These are phyloP conservation scores for Candida sanyaensis DNA, from an alignment of 1,139 yeast genomes.

Conservation along the genomic window DNA sequence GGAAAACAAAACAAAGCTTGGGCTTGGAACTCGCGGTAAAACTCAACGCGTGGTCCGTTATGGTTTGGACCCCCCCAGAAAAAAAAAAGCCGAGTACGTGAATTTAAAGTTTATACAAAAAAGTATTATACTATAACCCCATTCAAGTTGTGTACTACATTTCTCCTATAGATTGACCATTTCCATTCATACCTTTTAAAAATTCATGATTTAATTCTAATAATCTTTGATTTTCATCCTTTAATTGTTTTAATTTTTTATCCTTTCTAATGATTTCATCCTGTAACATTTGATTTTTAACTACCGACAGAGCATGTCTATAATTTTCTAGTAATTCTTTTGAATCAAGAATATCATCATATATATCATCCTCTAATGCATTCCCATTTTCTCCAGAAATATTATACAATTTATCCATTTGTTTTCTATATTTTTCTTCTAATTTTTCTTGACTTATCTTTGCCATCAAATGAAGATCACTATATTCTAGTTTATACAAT, in stretches of 20 bases:
- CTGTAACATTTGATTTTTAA: conserved; percentile 23
- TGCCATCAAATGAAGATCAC: conserved; percentile 28
- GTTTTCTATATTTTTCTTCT: conserved; percentile 17
- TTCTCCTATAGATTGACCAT: not conserved
- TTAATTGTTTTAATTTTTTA: conserved; percentile 25
- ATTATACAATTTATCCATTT: conserved; percentile 1
- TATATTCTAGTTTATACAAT: conserved; percentile 21
- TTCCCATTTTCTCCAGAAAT: not conserved
- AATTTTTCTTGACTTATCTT: conserved; percentile 26
- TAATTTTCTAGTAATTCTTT: conserved; percentile 9
- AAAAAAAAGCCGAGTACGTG: too few species aligned
- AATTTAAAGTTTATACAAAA: too few species aligned
- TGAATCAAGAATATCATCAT: conserved; percentile 6
- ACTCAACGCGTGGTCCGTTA: too few species aligned
- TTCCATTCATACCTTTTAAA: conserved; percentile 17
- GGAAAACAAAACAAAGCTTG: too few species aligned
- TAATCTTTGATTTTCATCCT: conserved; percentile 31
- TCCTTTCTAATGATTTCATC: conserved; percentile 27
- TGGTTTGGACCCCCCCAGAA: too few species aligned
- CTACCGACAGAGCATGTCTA: conserved; percentile 17
- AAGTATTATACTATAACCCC: too few species aligned
- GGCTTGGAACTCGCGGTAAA: too few species aligned
- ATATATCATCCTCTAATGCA: not conserved
- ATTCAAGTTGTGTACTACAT: not conserved
- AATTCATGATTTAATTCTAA: conserved; percentile 37